Evolutionary conservation across 2,329 filamentous ascomycete species (phyloP).

Genomic region (Blastomyces gilchristii): DNA sequence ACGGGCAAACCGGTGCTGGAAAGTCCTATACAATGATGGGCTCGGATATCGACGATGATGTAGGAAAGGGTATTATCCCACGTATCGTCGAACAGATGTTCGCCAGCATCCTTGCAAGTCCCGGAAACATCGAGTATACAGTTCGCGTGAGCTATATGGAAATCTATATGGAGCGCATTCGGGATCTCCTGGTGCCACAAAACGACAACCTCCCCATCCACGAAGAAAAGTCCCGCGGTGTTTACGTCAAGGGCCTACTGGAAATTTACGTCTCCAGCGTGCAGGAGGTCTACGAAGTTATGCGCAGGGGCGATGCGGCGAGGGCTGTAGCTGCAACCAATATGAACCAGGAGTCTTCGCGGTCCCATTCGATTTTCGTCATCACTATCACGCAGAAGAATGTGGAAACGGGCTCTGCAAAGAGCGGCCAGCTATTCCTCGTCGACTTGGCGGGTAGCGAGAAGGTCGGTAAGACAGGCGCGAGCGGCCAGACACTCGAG

Average conservation of each 20-base stretch:
- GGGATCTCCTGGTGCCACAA: constrained; percentile 80
- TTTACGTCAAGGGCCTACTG: constrained; percentile 89
- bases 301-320: constrained; percentile 81
- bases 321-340: constrained; percentile 93
- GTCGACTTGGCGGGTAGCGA: constrained; percentile 97
- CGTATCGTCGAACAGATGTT: constrained; percentile 98
- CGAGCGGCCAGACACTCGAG: constrained; percentile 91
- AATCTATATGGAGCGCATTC: constrained; percentile 98
- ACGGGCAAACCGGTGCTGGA: constrained; percentile 94
- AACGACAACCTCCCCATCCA: constrained; percentile 97
- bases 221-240: constrained; percentile 90
- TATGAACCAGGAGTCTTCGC: constrained; percentile 98
- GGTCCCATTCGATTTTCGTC: constrained; percentile 96
- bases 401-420: constrained; percentile 86
- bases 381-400: constrained; percentile 97
- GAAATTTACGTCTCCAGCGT: constrained; percentile 95
- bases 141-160: constrained; percentile 99
- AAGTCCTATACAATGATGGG: constrained; percentile 99
- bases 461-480: constrained; percentile 97
- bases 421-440: constrained; percentile 92
- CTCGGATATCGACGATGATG: constrained; percentile 81
- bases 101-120: constrained; percentile 82
- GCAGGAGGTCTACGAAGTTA: constrained; percentile 91
- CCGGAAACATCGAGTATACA: constrained; percentile 94
- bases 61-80: constrained; percentile 86